Evolutionary conservation across 495 filamentous ascomycete species (phyloP), one percentile per base, ranked within the genome.

Genomic region (Penicillium cinerascens): DNA sequence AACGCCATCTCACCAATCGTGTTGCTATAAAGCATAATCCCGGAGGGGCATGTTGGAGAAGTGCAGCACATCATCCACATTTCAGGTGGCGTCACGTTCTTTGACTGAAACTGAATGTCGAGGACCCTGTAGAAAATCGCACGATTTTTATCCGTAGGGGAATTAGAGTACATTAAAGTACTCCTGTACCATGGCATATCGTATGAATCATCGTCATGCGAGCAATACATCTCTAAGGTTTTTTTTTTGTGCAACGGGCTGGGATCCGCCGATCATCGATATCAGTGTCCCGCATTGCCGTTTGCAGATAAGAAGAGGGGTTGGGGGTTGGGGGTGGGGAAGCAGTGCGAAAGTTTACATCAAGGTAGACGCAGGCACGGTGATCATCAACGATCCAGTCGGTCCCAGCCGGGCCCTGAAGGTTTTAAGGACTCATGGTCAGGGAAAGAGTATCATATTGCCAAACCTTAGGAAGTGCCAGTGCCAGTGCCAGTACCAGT

Each of bases 61-160:
- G 21, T 54, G 43, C n/a, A 61, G 58, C 58, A 61, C 58, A 56
- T 61, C 58, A 61, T 61, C 35, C 33, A 44, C 21, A n/a, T 39
- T 17, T 26, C 47, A 13, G 20, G 54, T 61, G 58, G 54, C 58
- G 54, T 54, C 51, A 61, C 44, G 29, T 33, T 39, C 37, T 39
- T 4, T 18, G 10, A 16, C 13, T n/a, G n/a, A n/a, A 39, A 2
- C 10, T 16, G 37, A 39, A 39, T 17, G 27, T 17, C 16, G 21
- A 41, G 42, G 23, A 5, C 16, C 36, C 23, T 17, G 29, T 7
- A 39, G 21, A 29, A 27, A 47, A n/a, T n/a, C 10, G 36, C 23
- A 17, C 4, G 26, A 13, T 33, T 33, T 33, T 33, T 33, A 10
- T 10, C 29, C 29, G 29, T 13, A 8, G 11, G 29, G 29, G 11